Evolutionary conservation across 495 filamentous ascomycete species (phyloP).

Genomic region (Rusavskia elegans): DNA sequence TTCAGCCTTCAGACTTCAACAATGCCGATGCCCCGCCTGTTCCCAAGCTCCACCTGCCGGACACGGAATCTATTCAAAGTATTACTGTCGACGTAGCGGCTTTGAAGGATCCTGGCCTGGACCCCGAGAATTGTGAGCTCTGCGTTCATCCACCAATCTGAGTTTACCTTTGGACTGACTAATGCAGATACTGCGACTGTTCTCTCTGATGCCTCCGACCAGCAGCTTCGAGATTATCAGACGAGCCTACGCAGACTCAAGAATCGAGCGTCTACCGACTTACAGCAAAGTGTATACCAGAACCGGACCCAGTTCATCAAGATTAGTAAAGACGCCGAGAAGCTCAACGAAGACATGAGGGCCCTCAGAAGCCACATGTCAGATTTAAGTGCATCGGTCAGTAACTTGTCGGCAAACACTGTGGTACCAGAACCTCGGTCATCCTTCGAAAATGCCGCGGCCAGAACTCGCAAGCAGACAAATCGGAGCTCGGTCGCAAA

Average conservation of each 20-base stretch:
- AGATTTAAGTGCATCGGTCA: constrained; percentile 66
- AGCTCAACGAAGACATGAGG: constrained; percentile 91
- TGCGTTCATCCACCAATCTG: background rate
- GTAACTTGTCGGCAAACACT: constrained; percentile 43
- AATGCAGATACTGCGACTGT: constrained; percentile 54
- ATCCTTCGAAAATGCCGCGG: constrained; percentile 22
- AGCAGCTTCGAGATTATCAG: constrained; percentile 80
- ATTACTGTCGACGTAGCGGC: constrained; percentile 52
- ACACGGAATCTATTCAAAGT: constrained; percentile 21
- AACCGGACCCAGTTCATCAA: constrained; percentile 98
- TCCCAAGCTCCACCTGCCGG: constrained; percentile 40
- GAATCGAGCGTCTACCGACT: constrained; percentile 66
- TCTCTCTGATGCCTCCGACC: constrained; percentile 82
- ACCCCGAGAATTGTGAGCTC: constrained; percentile 41
- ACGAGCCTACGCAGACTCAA: constrained; percentile 59
- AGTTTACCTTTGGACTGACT: background rate
- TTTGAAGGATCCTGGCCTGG: constrained; percentile 64
- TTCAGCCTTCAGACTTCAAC: constrained; percentile 55
- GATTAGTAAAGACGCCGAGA: constrained; percentile 97
- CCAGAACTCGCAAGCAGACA: constrained; percentile 26
- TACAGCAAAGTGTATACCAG: constrained; percentile 94
- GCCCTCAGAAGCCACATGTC: constrained; percentile 75
- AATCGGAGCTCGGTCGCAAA: constrained; percentile 62
- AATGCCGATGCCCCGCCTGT: constrained; percentile 43
- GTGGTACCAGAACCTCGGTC: constrained; percentile 14